Evolutionary conservation across 2,329 filamentous ascomycete species (phyloP).

Genomic region (Microcera coccophila): DNA sequence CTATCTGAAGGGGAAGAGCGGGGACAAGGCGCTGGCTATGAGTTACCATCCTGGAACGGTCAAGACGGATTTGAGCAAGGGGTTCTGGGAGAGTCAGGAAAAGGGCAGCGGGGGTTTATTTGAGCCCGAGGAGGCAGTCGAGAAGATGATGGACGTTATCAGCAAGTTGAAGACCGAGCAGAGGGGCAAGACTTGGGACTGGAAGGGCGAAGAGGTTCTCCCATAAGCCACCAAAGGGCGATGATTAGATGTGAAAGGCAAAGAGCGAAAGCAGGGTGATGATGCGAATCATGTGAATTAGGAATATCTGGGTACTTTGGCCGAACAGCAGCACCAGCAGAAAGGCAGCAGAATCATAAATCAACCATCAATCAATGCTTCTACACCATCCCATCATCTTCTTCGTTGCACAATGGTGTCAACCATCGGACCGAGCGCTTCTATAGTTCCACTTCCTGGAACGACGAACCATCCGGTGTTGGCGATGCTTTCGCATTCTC

Average conservation of each 20-base stretch:
- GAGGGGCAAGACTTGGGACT: slow-evolving; percentile 66
- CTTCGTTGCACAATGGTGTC: neutral
- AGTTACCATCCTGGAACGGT: slow-evolving; percentile 79
- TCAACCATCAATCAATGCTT: too few relatives aligned
- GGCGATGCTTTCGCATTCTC: slow-evolving; percentile 39
- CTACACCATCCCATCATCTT: neutral
- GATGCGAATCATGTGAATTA: neutral
- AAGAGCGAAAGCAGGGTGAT: neutral
- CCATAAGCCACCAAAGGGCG: too few relatives aligned
- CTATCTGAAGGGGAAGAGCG: slow-evolving; percentile 54
- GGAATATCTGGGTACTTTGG: neutral
- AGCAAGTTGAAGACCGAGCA: slow-evolving; percentile 45
- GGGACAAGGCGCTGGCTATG: slow-evolving; percentile 62
- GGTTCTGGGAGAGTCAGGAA: slow-evolving; percentile 65
- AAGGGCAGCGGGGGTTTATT: slow-evolving; percentile 55
- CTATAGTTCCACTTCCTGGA: slow-evolving; percentile 61
- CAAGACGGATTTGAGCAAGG: slow-evolving; percentile 66
- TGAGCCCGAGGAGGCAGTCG: slow-evolving; percentile 61
- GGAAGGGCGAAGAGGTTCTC: slow-evolving; percentile 60
- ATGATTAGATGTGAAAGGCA: neutral
- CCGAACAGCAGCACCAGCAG: too few relatives aligned
- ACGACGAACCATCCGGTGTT: slow-evolving; percentile 56
- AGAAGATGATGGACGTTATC: slow-evolving; percentile 60
- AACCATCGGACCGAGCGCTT: neutral
- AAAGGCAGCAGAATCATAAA: too few relatives aligned